Evolutionary conservation across 169 alveolate genomes (phyloP).

Genomic region (Eimeria nieschulzi): DNA sequence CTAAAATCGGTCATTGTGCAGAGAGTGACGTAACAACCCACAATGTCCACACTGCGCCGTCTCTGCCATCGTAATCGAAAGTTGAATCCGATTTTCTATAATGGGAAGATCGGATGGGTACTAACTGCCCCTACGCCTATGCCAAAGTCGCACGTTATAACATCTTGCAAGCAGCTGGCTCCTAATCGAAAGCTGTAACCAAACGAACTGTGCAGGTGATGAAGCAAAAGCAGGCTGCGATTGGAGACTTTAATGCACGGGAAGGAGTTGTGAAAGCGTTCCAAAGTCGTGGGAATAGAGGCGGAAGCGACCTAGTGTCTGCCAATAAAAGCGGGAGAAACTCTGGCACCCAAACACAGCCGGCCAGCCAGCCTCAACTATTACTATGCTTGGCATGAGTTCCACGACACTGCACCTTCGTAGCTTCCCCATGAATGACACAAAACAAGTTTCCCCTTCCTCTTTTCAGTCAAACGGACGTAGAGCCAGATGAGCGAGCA

Average conservation of each 20-base stretch:
- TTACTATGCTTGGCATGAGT: neutral
- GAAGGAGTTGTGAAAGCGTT: slow-evolving; percentile 46
- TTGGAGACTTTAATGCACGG: slow-evolving; percentile 63
- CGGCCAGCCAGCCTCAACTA: neutral
- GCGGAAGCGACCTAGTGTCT: neutral
- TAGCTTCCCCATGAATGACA: neutral
- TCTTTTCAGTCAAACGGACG: neutral
- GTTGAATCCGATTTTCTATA: no score
- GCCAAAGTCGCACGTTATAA: no score
- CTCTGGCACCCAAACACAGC: neutral
- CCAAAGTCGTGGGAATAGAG: slow-evolving; percentile 39
- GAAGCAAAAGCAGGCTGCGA: slow-evolving; percentile 3
- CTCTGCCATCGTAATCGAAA: no score
- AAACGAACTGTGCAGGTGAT: no score
- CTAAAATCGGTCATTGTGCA: no score
- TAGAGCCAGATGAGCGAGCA: neutral
- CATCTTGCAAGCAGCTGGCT: no score
- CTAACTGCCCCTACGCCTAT: no score
- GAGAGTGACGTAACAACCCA: no score
- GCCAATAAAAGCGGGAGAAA: slow-evolving; percentile 14
- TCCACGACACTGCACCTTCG: neutral
- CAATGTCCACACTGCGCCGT: no score
- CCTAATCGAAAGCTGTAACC: no score
- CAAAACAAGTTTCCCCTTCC: neutral
- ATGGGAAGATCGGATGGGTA: no score